These are phyloP conservation scores for Sporothrix schenckii DNA, from an alignment of 2,329 filamentous ascomycete species.

Conservation along the genomic window DNA sequence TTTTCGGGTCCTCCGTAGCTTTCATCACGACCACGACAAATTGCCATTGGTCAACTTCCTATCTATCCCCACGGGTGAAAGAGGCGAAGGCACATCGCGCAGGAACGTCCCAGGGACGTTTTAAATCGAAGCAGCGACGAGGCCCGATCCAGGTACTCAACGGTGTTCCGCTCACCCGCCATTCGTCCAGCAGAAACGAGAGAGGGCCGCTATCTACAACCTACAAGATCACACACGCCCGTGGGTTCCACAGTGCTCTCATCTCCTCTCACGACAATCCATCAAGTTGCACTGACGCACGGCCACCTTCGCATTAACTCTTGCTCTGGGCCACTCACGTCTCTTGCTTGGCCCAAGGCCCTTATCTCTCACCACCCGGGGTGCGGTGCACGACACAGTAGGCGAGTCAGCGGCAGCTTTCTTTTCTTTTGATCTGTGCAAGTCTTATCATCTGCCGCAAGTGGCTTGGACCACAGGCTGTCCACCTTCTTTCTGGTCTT, in stretches of 20 bases:
- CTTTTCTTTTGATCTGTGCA: neutral
- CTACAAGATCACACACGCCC: conserved; percentile 9
- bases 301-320: conserved; percentile 17
- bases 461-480: conserved; percentile 24
- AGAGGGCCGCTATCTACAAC: conserved; percentile 15
- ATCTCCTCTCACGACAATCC: conserved; percentile 20
- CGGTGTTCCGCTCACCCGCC: neutral
- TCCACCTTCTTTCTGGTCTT: neutral
- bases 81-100: neutral
- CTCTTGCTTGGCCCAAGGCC: conserved; percentile 21
- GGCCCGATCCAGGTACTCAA: neutral
- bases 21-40: conserved; percentile 29
- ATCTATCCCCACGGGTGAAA: conserved; percentile 6
- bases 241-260: neutral
- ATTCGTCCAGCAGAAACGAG: conserved; percentile 1
- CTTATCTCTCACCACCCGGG: conserved; percentile 30
- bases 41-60: conserved; percentile 24
- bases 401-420: neutral
- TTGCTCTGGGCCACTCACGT: conserved; percentile 27
- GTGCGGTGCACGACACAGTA: neutral
- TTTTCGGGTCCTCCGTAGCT: conserved; percentile 26
- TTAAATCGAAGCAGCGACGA: conserved; percentile 20
- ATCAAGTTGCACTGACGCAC: conserved; percentile 25
- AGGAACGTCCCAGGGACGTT: neutral
- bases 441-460: conserved; percentile 32